phyloP scores from a whole-genome alignment of 305 asterid genomes.

The Fraxinus albicans region DNA sequence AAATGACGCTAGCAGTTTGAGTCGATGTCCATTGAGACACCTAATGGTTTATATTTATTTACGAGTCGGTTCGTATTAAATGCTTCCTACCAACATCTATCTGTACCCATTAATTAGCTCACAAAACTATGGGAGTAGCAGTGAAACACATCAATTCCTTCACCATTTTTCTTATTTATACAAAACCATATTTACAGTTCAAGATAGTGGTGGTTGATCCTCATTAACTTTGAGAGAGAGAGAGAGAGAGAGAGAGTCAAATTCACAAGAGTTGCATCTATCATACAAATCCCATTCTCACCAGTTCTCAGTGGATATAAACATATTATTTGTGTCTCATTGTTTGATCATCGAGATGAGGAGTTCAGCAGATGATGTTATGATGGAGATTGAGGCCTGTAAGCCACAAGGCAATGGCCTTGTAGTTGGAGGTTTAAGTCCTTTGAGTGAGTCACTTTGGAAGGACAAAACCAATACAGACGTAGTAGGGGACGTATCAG shows the following conservation, averaged over 20 bases:
- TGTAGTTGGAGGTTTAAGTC: slow-evolving; percentile 85
- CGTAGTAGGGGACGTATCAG: slow-evolving; percentile 84
- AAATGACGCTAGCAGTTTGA: background rate
- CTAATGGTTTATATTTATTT: background rate
- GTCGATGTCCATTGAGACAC: background rate
- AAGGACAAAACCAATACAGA: slow-evolving; percentile 82
- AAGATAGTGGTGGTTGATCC: background rate
- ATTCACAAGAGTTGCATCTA: slow-evolving; percentile 37
- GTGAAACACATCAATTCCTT: background rate
- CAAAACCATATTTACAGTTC: background rate
- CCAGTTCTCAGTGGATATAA: background rate
- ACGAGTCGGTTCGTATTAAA: slow-evolving; percentile 46
- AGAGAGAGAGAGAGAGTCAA: slow-evolving; percentile 31
- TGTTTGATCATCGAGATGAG: slow-evolving; percentile 23
- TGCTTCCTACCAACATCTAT: slow-evolving; percentile 42
- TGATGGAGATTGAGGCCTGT: slow-evolving; percentile 84
- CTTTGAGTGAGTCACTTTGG: slow-evolving; percentile 89
- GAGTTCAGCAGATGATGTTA: slow-evolving; percentile 54
- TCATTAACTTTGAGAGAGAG: background rate
- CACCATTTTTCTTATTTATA: background rate
- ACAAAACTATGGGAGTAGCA: slow-evolving; percentile 19
- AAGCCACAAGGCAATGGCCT: slow-evolving; percentile 69
- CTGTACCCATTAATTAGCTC: slow-evolving; percentile 43
- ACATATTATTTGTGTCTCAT: background rate
- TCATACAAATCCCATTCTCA: slow-evolving; percentile 31